Evolutionary conservation across 1,284 basidiomycete genomes (phyloP), one percentile per base, ranked within the genome.

Genomic region (Phlebopus sp.): DNA sequence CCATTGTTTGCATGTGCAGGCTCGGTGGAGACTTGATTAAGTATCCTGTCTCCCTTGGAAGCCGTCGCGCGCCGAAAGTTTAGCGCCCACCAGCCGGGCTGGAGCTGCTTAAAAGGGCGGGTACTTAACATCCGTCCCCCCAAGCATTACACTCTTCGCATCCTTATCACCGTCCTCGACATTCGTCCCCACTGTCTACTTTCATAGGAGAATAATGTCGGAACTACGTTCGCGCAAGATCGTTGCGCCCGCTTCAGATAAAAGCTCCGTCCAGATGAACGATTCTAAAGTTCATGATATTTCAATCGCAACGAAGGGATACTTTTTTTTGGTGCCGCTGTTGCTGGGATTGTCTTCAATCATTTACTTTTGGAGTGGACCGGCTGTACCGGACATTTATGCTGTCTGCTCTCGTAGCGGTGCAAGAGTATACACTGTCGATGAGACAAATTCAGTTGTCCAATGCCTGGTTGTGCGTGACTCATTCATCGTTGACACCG

Each of bases 381-480:
- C 48, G 21, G 23, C 37, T 14, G 18, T 63, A 14, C 54, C 60
- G 10, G 54, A 63, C 11, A 56, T 68, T 1, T 86, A 85, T 57
- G 81, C 78, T 2, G 56, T 88, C 11, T 88, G 85, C 60, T 80
- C 84, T 19, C 69, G 59, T 40, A 67, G 74, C 18, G 72, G 72
- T 19, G 55, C 69, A 37, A 68, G 69, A 34, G 73, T 87, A 42
- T 84, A 85, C 53, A 84, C 81, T 10, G 81, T 86, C 14, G 81
- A 87, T 58, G 63, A 65, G 13, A 48, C 62, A 23, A 74, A 75
- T 47, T 64, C 74, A 13, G 69, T 63, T 39, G 75, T 72, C 2
- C 76, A 87, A 53, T 88, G 85, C 57, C 69, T 88, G 30, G 71
- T 82, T 23, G 70, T 88, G 19, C 63, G 74, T 41, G 70, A 70